Conservation (phyloP, 345 rosid species). For the Microcos paniculata region DNA sequence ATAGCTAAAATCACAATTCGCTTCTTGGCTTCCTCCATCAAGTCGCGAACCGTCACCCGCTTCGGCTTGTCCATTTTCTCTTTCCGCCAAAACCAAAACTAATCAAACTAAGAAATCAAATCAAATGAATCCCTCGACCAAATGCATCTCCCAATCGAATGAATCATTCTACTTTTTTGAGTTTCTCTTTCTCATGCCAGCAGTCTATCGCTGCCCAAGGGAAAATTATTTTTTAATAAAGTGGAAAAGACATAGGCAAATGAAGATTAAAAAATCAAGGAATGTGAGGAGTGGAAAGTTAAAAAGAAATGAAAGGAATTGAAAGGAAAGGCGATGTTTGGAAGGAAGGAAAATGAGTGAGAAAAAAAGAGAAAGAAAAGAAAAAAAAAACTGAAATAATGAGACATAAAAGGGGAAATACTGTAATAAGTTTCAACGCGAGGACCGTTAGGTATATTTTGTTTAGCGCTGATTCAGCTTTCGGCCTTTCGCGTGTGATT, state of each 20-base stretch:
- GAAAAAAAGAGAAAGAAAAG: constrained; percentile 4
- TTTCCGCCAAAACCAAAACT: neutral
- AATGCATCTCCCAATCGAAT: constrained; percentile 15
- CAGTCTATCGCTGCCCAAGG: constrained; percentile 4
- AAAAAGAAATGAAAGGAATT: neutral
- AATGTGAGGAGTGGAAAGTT: constrained; percentile 10
- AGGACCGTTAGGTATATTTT: constrained; percentile 41
- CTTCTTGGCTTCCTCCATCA: constrained; percentile 96
- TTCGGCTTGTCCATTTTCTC: too few relatives aligned
- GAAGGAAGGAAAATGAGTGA: constrained; percentile 4
- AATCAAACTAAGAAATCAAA: constrained; percentile 7
- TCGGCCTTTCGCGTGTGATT: neutral
- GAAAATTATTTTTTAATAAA: neutral
- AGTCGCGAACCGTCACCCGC: constrained; percentile 61
- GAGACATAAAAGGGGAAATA: neutral
- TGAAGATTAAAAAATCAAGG: constrained; percentile 3
- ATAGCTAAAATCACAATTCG: constrained; percentile 77
- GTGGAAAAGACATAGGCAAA: neutral
- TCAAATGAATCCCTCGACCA: too few relatives aligned
- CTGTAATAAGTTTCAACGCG: constrained; percentile 36
- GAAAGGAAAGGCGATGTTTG: neutral
- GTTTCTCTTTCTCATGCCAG: neutral
- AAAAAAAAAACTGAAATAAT: neutral
- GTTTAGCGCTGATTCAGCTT: neutral
- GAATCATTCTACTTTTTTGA: neutral